phyloP scores from a whole-genome alignment of 1,284 basidiomycete genomes.

The Irpex lacteus region DNA sequence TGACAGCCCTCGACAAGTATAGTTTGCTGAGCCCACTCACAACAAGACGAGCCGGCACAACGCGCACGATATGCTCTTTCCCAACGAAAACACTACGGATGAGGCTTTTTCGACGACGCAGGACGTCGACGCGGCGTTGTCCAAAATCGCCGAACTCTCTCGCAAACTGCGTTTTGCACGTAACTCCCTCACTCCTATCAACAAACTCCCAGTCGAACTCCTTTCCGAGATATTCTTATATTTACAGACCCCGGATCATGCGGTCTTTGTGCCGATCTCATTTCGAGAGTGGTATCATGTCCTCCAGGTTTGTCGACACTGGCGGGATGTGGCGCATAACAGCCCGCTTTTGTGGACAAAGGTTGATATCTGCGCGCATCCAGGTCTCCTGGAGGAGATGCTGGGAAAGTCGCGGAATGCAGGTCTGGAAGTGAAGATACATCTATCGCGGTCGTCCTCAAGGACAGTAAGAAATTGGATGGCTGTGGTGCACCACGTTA shows the following conservation, averaged over 20 bases:
- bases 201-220: conserved; percentile 11
- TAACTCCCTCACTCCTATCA: conserved; percentile 8
- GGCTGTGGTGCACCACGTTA: conserved; percentile 1
- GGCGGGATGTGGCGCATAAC: conserved; percentile 10
- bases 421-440: background rate
- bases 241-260: background rate
- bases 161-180: conserved; percentile 8
- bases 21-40: too few relatives aligned
- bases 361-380: conserved; percentile 3
- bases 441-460: background rate
- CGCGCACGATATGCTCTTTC: background rate
- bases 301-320: conserved; percentile 10
- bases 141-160: background rate
- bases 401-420: conserved; percentile 4
- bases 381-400: conserved; percentile 8
- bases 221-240: conserved; percentile 10
- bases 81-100: background rate
- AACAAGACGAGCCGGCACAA: too few relatives aligned
- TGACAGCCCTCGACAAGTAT: background rate
- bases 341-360: conserved; percentile 9
- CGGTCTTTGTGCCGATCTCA: background rate
- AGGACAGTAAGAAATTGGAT: conserved; percentile 1
- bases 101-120: background rate
- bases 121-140: conserved; percentile 8
- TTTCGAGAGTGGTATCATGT: background rate